phyloP scores from a whole-genome alignment of 257 asterid genomes.

The Nicotiana undulata region DNA sequence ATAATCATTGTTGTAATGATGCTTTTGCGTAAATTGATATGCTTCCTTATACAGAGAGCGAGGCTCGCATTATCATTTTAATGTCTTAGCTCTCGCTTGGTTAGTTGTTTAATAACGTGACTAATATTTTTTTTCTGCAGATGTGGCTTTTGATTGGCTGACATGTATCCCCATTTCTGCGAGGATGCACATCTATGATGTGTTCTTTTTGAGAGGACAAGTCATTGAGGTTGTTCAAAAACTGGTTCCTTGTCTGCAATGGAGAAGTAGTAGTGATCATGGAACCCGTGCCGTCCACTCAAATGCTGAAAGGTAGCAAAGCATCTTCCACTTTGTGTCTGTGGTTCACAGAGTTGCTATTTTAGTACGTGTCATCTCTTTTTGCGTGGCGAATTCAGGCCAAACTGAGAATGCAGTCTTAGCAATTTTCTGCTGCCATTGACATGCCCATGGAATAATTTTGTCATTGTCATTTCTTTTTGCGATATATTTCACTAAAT shows the following conservation, averaged over 20 bases:
- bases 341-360: not conserved
- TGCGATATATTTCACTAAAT: not conserved
- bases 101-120: constrained; percentile 10
- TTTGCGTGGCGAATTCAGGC: not conserved
- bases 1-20: not conserved
- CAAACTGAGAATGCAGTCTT: not conserved
- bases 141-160: constrained; percentile 81
- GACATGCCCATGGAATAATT: not conserved
- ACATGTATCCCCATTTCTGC: constrained; percentile 82
- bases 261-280: constrained; percentile 30
- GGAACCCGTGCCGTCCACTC: constrained; percentile 43
- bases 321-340: not conserved
- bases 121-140: constrained; percentile 30
- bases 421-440: not conserved
- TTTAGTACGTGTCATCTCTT: not conserved
- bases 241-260: constrained; percentile 74
- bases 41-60: not conserved
- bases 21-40: not conserved
- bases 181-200: constrained; percentile 66
- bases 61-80: not conserved
- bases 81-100: not conserved
- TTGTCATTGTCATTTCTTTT: not conserved
- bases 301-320: constrained; percentile 78
- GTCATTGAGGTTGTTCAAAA: constrained; percentile 52
- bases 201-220: constrained; percentile 60